Percentiles rank a stretch among this genome's conserved stretches.
These are phyloP conservation scores for Chaetomium strumarium DNA, from an alignment of 2,329 filamentous ascomycete species.

Conservation along the genomic window DNA sequence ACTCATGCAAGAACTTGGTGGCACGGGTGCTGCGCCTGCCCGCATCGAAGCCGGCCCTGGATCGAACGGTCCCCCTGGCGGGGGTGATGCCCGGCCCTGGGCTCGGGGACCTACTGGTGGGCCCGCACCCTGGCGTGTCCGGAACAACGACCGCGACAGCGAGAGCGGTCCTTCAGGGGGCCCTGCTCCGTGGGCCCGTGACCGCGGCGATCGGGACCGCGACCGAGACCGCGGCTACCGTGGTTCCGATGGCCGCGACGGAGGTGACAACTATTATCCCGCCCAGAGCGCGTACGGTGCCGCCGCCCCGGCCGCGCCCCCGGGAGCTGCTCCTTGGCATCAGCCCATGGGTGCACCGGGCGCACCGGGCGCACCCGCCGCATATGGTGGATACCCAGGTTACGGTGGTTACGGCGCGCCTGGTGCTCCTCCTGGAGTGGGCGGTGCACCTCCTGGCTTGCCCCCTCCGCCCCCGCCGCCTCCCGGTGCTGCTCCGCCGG, in stretches of 20 bases:
- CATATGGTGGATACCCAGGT: slow-evolving; percentile 54
- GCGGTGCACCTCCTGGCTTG: slow-evolving; percentile 34
- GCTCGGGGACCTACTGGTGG: slow-evolving; percentile 79
- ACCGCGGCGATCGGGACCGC: slow-evolving; percentile 35
- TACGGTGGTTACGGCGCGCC: slow-evolving; percentile 49
- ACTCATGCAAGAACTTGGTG: slow-evolving; percentile 96
- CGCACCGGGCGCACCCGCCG: slow-evolving; percentile 38
- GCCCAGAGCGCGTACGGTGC: slow-evolving; percentile 14
- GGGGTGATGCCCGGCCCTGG: slow-evolving; percentile 72
- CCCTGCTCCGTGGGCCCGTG: slow-evolving; percentile 54
- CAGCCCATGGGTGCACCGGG: slow-evolving; percentile 33
- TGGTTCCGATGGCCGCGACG: slow-evolving; percentile 37
- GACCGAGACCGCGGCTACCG: slow-evolving; percentile 42
- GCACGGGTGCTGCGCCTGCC: slow-evolving; percentile 62
- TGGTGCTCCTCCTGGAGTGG: slow-evolving; percentile 49
- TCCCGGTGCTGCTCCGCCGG: slow-evolving; percentile 41
- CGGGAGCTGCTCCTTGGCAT: slow-evolving; percentile 51
- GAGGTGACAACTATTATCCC: slow-evolving; percentile 15
- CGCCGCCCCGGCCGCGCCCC: slow-evolving; percentile 25
- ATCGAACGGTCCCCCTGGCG: slow-evolving; percentile 37
- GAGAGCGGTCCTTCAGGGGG: slow-evolving; percentile 39
- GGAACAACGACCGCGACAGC: slow-evolving; percentile 47
- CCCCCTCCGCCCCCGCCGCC: slow-evolving; percentile 28
- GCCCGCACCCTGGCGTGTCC: slow-evolving; percentile 70
- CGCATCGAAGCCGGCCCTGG: slow-evolving; percentile 83